phyloP scores from a whole-genome alignment of 495 filamentous ascomycete genomes.

The Neurospora sp. region DNA sequence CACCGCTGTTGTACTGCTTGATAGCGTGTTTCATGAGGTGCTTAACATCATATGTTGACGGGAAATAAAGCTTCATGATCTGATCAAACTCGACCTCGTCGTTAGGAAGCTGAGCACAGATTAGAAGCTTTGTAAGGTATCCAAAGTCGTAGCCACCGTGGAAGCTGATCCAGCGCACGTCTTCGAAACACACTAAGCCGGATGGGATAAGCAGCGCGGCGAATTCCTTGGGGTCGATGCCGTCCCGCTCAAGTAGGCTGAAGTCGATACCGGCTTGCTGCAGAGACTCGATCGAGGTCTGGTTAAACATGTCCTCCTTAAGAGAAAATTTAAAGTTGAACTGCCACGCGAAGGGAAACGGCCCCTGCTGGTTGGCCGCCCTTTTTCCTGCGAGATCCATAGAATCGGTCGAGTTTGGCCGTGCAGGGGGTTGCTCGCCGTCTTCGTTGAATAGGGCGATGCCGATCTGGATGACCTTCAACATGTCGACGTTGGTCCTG shows the following conservation, averaged over 20 bases:
- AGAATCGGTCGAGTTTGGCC: conserved; percentile 45
- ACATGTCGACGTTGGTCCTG: conserved; percentile 90
- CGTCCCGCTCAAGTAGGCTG: conserved; percentile 63
- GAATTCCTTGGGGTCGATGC: conserved; percentile 86
- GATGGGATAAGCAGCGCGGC: conserved; percentile 83
- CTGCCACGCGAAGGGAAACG: conserved; percentile 86
- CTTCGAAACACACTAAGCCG: conserved; percentile 76
- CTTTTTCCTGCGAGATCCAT: conserved; percentile 34
- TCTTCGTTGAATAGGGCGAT: conserved; percentile 83
- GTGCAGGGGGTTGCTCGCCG: conserved; percentile 71
- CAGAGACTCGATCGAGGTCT: conserved; percentile 82
- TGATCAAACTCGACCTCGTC: conserved; percentile 81
- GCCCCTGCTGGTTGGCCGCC: conserved; percentile 40
- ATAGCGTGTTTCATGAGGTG: conserved; percentile 76
- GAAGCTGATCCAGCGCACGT: conserved; percentile 93
- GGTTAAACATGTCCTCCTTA: conserved; percentile 91
- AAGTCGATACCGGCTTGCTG: conserved; percentile 86
- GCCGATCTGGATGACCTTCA: conserved; percentile 94
- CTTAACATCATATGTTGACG: conserved; percentile 89
- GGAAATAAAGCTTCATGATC: conserved; percentile 82
- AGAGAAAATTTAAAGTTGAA: conserved; percentile 98
- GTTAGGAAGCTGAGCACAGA: conserved; percentile 66
- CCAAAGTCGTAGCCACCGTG: conserved; percentile 99
- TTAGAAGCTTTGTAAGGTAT: conserved; percentile 88
- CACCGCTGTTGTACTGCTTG: conserved; percentile 53